Evolutionary conservation across 345 rosid genomes (phyloP), one percentile per base, ranked within the genome.

Genomic region (Sonneratia caseolaris): DNA sequence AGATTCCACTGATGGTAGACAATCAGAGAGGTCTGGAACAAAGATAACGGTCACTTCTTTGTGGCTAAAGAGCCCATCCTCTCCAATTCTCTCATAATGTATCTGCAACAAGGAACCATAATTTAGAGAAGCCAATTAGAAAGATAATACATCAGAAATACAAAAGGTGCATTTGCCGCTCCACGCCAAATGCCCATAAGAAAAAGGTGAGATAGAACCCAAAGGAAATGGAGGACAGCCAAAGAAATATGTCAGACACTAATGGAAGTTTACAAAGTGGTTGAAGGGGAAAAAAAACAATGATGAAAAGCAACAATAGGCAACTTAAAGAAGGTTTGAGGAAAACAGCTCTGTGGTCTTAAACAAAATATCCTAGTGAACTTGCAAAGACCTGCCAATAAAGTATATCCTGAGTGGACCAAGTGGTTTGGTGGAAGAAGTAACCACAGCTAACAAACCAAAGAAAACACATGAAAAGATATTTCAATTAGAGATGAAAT

Each of bases 21-120:
- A 92, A 70, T 88, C 91, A 22, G 94, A 86, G 72, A 95, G 85
- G 80, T 95, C 97, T 1, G 98, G 99, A 80, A 95, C 97, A 86
- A 86, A 92, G 56, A 90, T 84, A 37, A 95, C 92, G 6, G 96
- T 88, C 72, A 92, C 84, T 85, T 95, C 99, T 76, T 86, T 95
- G 79, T 86, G 92, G 82, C 87, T 87, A 79, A 84, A 92, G 35
- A 85, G 82, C 48, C 99, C 99, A 77, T 95, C 98, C 38, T 83
- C 73, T 47, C 93, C 90, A 80, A 85, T 82, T 85, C 97, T 88
- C 70, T 95, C 97, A 79, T 95, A 95, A 78, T 95, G 97, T 79
- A 95, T 88, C 99, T 95, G 88, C 74, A 80, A 76, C 75, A 27
- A 10, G 21, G 21, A 37, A 27, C 64, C 68, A 56, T 45, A 53